A percentile compares a stretch with the other conserved stretches of the same genome.
phyloP scores from a whole-genome alignment of 495 filamentous ascomycete species.

The Filosporella fistucella region DNA sequence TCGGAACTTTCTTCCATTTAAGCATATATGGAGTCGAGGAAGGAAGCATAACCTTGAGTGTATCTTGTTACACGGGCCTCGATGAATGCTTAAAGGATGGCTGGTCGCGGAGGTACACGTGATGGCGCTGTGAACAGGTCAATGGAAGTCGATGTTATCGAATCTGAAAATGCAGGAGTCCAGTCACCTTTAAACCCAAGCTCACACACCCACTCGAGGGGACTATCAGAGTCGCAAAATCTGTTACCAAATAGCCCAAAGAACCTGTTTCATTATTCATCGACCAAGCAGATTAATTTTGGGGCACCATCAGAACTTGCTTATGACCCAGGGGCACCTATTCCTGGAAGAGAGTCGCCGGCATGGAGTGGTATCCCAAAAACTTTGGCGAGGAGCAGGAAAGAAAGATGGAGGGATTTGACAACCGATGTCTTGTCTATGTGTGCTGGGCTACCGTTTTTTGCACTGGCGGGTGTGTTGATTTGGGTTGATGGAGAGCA shows the following conservation, averaged over 20 bases:
- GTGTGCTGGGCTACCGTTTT: slow-evolving; percentile 8
- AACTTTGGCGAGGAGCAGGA: slow-evolving; percentile 5
- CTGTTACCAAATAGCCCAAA: slow-evolving; percentile 1
- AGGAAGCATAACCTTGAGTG: background rate
- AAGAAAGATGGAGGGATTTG: slow-evolving; percentile 3
- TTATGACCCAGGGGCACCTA: background rate
- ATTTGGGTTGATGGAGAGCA: slow-evolving; percentile 6
- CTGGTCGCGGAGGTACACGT: slow-evolving; percentile 5
- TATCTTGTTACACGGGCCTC: background rate
- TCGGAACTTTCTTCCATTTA: background rate
- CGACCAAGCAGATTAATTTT: slow-evolving; percentile 2
- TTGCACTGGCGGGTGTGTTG: slow-evolving; percentile 4
- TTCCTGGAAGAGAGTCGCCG: background rate
- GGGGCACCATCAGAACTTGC: too few species aligned
- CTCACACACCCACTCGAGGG: slow-evolving; percentile 1
- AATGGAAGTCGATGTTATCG: slow-evolving; percentile 9
- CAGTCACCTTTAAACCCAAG: background rate
- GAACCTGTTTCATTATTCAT: slow-evolving; percentile 9
- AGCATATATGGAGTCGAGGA: background rate
- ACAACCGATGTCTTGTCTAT: slow-evolving; percentile 2
- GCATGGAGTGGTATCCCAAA: slow-evolving; percentile 5
- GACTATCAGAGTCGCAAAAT: slow-evolving; percentile 11
- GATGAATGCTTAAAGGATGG: slow-evolving; percentile 1
- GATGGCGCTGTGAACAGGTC: slow-evolving; percentile 1
- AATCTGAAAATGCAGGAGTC: background rate